These are phyloP conservation scores for Colletotrichum liriopes DNA, from an alignment of 2,329 filamentous ascomycete genomes.

Conservation along the genomic window DNA sequence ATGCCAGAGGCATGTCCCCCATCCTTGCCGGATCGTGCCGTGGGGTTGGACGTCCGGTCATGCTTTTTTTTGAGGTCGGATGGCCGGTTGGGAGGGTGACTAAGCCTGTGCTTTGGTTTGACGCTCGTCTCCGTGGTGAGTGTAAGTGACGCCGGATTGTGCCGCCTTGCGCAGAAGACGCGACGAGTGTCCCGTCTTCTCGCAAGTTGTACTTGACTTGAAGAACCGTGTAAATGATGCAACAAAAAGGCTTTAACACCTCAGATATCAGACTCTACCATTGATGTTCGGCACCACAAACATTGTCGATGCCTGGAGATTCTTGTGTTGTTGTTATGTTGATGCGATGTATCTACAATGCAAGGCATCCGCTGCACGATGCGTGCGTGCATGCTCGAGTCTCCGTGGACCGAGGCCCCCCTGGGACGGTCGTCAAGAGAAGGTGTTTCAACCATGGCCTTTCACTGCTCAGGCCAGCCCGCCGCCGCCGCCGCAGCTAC, in stretches of 20 bases:
- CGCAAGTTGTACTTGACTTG: not conserved
- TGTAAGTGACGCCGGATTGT: not conserved
- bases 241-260: not conserved
- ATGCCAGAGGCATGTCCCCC: slow-evolving; percentile 10
- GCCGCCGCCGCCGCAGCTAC: not conserved
- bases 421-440: too few relatives aligned
- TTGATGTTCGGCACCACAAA: too few relatives aligned
- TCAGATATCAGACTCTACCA: not conserved
- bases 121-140: not conserved
- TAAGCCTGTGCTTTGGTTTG: slow-evolving; percentile 5
- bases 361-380: not conserved
- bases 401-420: too few relatives aligned
- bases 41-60: slow-evolving; percentile 11
- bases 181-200: too few relatives aligned
- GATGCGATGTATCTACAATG: not conserved
- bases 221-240: not conserved
- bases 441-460: not conserved
- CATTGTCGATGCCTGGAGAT: too few relatives aligned
- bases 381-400: not conserved
- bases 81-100: slow-evolving; percentile 11
- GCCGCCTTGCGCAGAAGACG: not conserved
- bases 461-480: not conserved
- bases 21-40: slow-evolving; percentile 27
- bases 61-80: not conserved
- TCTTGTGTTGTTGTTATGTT: too few relatives aligned